Percentiles rank a stretch among this genome's conserved stretches.
Evolutionary conservation across 129 eudicot species (phyloP).

Genomic region (Tagetes patula): DNA sequence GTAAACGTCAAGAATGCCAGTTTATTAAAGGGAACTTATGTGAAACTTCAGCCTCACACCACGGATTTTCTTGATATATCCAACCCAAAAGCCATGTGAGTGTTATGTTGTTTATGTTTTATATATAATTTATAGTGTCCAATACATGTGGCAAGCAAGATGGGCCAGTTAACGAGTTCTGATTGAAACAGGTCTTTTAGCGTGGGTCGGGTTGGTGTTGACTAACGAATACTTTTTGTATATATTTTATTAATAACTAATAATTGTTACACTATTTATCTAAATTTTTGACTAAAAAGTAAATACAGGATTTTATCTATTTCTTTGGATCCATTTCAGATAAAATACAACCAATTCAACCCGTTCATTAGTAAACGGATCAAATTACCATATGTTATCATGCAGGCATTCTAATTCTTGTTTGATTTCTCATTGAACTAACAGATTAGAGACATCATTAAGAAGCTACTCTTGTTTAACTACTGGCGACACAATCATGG

Average conservation of each 20-base stretch:
- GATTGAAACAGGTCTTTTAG: not conserved
- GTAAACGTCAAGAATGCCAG: constrained; percentile 63
- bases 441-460: constrained; percentile 68
- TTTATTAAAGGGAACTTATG: constrained; percentile 69
- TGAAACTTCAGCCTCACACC: constrained; percentile 82
- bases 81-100: constrained; percentile 89
- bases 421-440: constrained; percentile 18
- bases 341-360: not conserved
- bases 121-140: not conserved
- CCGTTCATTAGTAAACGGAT: not conserved
- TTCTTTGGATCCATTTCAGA: not conserved
- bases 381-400: not conserved
- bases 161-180: not conserved
- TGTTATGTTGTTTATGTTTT: constrained; percentile 7
- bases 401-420: not conserved
- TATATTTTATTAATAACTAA: not conserved
- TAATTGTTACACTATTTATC: not conserved
- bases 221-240: not conserved
- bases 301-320: not conserved
- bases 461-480: constrained; percentile 77
- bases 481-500: constrained; percentile 78
- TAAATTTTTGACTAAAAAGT: not conserved
- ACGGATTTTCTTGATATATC: constrained; percentile 69
- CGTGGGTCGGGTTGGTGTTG: not conserved
- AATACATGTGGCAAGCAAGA: not conserved